These are phyloP conservation scores for Coniosporium tulheliwenetii DNA, from an alignment of 2,329 filamentous ascomycete genomes.

Conservation along the genomic window DNA sequence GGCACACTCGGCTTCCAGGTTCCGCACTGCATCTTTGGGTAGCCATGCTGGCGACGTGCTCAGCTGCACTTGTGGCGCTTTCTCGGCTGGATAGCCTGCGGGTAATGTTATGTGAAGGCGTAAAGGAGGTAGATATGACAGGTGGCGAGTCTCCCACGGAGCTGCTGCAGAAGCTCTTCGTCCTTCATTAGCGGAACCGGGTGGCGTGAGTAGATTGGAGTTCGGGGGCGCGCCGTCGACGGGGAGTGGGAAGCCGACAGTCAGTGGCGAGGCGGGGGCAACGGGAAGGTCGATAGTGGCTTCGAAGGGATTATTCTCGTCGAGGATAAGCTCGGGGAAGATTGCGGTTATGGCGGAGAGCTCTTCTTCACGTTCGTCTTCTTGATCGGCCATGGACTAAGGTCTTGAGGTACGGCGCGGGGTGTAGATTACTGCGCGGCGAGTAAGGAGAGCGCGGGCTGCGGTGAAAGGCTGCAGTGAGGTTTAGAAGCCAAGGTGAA, in stretches of 20 bases:
- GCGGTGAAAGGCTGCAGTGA: too few species aligned
- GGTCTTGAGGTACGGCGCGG: too few species aligned
- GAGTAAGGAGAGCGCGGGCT: too few species aligned
- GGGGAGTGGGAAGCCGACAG: conserved; percentile 20
- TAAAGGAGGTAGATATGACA: conserved; percentile 42
- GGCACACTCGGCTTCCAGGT: conserved; percentile 30
- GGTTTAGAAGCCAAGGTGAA: too few species aligned
- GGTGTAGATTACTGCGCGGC: too few species aligned
- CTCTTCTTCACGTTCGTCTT: conserved; percentile 45
- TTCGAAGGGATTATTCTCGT: conserved; percentile 27
- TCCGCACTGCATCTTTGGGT: conserved; percentile 24
- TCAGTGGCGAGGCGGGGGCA: conserved; percentile 36
- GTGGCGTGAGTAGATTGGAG: conserved; percentile 20
- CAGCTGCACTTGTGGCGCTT: conserved; percentile 34
- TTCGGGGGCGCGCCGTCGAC: conserved; percentile 16
- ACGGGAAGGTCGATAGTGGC: conserved; percentile 41
- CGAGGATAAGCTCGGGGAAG: conserved; percentile 41
- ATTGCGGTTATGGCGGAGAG: conserved; percentile 44
- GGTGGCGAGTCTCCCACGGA: conserved; percentile 1
- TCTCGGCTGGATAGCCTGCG: conserved; percentile 36
- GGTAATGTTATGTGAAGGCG: conserved; percentile 37
- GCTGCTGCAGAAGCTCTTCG: background rate
- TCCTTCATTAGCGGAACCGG: conserved; percentile 18
- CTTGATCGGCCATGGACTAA: too few species aligned
- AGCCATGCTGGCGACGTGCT: conserved; percentile 38